Percentiles rank a stretch among this genome's conserved stretches.
These are phyloP conservation scores for Colletotrichum tanaceti DNA, from an alignment of 2,329 filamentous ascomycete species.

Conservation along the genomic window DNA sequence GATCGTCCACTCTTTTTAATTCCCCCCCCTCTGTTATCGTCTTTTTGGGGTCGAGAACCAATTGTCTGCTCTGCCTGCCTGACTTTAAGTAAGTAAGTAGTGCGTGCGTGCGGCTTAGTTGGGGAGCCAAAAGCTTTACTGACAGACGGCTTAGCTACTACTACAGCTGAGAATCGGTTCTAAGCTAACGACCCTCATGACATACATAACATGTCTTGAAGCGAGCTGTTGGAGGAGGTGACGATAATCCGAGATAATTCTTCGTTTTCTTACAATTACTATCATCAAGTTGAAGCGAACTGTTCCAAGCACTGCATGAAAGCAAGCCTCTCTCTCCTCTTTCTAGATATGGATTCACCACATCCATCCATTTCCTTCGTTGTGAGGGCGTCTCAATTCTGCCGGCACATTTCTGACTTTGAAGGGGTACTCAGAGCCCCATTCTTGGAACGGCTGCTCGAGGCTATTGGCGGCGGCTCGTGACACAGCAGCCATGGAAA, in stretches of 20 bases:
- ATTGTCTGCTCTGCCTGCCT: neutral
- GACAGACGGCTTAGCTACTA: constrained; percentile 9
- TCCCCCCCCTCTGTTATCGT: neutral
- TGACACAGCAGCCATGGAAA: neutral
- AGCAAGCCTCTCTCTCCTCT: too few species aligned
- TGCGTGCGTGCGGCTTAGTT: too few species aligned
- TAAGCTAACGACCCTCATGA: constrained; percentile 2
- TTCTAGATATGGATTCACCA: neutral
- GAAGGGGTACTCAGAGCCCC: neutral
- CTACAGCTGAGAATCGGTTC: constrained; percentile 16
- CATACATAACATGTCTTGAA: neutral
- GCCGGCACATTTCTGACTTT: neutral
- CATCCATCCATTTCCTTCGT: neutral
- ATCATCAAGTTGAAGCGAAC: too few species aligned
- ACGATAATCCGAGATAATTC: neutral
- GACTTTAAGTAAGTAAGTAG: neutral
- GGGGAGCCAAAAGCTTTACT: neutral
- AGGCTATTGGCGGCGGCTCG: neutral
- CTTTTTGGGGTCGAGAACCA: neutral
- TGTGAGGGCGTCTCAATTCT: neutral
- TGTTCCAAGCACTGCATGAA: neutral
- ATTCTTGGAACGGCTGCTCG: neutral
- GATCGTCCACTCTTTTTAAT: constrained; percentile 14
- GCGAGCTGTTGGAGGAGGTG: neutral
- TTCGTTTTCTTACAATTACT: neutral